Base-by-base conservation (phyloP, 805 yeast species). In the Metschnikowia orientalis region DNA sequence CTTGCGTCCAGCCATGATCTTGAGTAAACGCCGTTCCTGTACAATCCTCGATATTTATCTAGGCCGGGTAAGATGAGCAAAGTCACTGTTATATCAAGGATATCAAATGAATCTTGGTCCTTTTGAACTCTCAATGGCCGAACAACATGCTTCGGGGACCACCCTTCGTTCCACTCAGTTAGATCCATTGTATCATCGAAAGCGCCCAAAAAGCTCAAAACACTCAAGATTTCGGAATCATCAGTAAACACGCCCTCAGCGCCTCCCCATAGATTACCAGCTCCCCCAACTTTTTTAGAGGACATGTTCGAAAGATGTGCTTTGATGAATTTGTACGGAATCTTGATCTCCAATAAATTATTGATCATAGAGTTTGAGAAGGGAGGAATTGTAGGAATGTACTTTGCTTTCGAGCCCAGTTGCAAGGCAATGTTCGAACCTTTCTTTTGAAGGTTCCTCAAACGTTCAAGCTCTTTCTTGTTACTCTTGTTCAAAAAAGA, bases 191-290 rank as follows among this genome's bases (percentile, higher is more conserved):
- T 53, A 8, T 67, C 53, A 33, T 70, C 56, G 36, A 79, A 66
- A 28, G 80, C 59, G 1, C 96, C 96, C 40, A 78, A 63, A 48
- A 92, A 97, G 41, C 76, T 72, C 32, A 90, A 60, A 0, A 79
- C 81, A 4, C 84, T 68, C 22, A 90, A 68, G 2, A 89, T 62
- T 55, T 90, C 95, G 1, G 95, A 82, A 56, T 90, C 98, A 57
- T 92, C 97, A 0, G 97, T 85, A 57, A 90, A 92, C 1, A 92
- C 67, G 26, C 89, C 95, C 2, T 89, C 74, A 8, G 52, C 52
- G 2, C 71, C 71, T 2, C 98, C 98, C 97, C 97, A 90, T 2
- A 88, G 42, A 3, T 22, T 13, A 12, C 14, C 15, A 11, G 26
- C n/a, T 5, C 21, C 21, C 2, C 12, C 7, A 8, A 12, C 8